Evolutionary conservation across 2,329 filamentous ascomycete species (phyloP).

Genomic region (Botryotinia calthae): DNA sequence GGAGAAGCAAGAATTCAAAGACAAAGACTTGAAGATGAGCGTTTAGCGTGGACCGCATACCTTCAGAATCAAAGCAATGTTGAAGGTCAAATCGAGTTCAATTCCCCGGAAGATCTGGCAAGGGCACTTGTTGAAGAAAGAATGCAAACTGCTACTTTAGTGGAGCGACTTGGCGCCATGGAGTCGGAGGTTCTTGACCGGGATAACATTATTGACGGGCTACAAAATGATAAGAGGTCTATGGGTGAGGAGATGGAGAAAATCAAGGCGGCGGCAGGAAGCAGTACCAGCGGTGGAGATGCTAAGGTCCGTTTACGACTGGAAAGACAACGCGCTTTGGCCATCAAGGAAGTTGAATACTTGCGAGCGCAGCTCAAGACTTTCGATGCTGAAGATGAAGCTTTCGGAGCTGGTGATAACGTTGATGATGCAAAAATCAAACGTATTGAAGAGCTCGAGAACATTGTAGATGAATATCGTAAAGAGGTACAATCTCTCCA

Average conservation of each 20-base stretch:
- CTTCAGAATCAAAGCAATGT: constrained; percentile 65
- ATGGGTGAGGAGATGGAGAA: constrained; percentile 70
- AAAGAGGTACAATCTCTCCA: constrained; percentile 73
- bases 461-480: constrained; percentile 84
- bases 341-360: constrained; percentile 90
- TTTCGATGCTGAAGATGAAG: constrained; percentile 82
- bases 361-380: constrained; percentile 88
- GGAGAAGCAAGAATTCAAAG: constrained; percentile 77
- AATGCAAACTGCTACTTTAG: constrained; percentile 72
- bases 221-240: constrained; percentile 67
- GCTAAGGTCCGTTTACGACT: constrained; percentile 73
- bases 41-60: constrained; percentile 81
- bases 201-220: constrained; percentile 67
- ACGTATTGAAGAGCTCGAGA: constrained; percentile 78
- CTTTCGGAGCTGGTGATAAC: constrained; percentile 70
- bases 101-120: constrained; percentile 84
- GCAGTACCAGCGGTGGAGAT: constrained; percentile 45
- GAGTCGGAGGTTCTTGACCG: constrained; percentile 77
- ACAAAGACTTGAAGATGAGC: constrained; percentile 85
- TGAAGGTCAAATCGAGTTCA: constrained; percentile 67
- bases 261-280: constrained; percentile 50
- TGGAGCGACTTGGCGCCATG: constrained; percentile 75
- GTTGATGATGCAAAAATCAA: constrained; percentile 72
- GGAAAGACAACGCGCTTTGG: constrained; percentile 81
- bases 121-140: constrained; percentile 80